Evolutionary conservation across 768 basidiomycete genomes (phyloP).

Genomic region (Kwoniella sp.): DNA sequence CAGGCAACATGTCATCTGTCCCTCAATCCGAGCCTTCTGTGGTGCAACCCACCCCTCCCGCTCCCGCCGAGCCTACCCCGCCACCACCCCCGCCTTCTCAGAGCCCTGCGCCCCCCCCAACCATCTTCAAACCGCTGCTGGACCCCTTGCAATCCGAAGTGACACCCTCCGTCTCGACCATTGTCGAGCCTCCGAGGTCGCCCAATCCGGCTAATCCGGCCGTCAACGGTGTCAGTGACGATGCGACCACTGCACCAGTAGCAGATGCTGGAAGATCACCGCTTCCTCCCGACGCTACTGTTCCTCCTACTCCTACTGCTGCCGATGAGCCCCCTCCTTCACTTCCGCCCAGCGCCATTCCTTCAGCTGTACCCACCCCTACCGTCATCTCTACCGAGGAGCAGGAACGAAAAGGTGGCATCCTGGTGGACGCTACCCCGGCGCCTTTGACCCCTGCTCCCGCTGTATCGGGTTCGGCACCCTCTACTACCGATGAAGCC

Average conservation of each 20-base stretch:
- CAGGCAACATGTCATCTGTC: slow-evolving; percentile 6
- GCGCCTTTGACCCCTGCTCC: slow-evolving; percentile 42
- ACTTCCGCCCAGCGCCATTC: slow-evolving; percentile 23
- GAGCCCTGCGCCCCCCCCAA: background rate
- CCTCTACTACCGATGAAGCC: slow-evolving; percentile 39
- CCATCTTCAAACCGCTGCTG: slow-evolving; percentile 33
- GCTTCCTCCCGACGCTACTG: slow-evolving; percentile 37
- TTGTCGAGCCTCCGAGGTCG: slow-evolving; percentile 39
- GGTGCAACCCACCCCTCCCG: too few relatives aligned
- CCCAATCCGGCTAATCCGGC: slow-evolving; percentile 26
- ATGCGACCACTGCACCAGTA: background rate
- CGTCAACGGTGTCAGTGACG: background rate
- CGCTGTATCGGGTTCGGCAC: slow-evolving; percentile 38
- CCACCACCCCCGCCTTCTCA: background rate
- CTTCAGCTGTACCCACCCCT: slow-evolving; percentile 36
- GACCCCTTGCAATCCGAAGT: slow-evolving; percentile 37
- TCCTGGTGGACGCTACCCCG: background rate
- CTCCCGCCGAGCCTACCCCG: slow-evolving; percentile 11
- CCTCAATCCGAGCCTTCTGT: background rate
- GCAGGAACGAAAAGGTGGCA: slow-evolving; percentile 3
- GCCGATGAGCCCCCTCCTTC: slow-evolving; percentile 32
- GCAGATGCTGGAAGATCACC: slow-evolving; percentile 13
- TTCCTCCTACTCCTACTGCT: slow-evolving; percentile 34
- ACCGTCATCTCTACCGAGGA: slow-evolving; percentile 32
- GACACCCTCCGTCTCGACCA: slow-evolving; percentile 32